A percentile compares a stretch with the other conserved stretches of the same genome.
Conservation (phyloP, 495 filamentous ascomycete species). For the Lophium mytilinum region DNA sequence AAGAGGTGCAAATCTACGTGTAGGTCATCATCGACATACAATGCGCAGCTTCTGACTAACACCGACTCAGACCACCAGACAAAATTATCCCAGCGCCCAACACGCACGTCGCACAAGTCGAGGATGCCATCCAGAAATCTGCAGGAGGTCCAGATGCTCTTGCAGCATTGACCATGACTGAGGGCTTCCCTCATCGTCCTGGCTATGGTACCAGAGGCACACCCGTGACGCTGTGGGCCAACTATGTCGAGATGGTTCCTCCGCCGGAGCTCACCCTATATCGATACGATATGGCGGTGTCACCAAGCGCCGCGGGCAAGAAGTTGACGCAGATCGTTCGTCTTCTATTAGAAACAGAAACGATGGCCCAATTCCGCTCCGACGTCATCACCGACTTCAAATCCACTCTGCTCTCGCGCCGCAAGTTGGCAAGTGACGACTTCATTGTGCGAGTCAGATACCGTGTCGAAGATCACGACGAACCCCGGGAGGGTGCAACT, state of each 20-base stretch:
- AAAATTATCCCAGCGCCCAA: slow-evolving; percentile 2
- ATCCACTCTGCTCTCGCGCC: slow-evolving; percentile 23
- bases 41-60: not conserved
- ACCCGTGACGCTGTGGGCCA: slow-evolving; percentile 33
- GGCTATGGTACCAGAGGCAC: slow-evolving; percentile 38
- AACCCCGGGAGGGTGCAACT: slow-evolving; percentile 1
- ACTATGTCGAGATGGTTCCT: slow-evolving; percentile 36
- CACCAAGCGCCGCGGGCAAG: slow-evolving; percentile 9
- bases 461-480: slow-evolving; percentile 9
- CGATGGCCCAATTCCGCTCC: slow-evolving; percentile 7
- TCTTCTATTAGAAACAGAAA: slow-evolving; percentile 11
- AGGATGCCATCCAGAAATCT: slow-evolving; percentile 6
- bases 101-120: slow-evolving; percentile 1
- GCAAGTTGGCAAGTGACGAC: slow-evolving; percentile 14
- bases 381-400: slow-evolving; percentile 28
- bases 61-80: not conserved
- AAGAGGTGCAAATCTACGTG: slow-evolving; percentile 3
- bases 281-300: slow-evolving; percentile 16
- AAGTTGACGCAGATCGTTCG: slow-evolving; percentile 14
- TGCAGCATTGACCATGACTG: slow-evolving; percentile 2
- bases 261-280: slow-evolving; percentile 3
- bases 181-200: slow-evolving; percentile 32
- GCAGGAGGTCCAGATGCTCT: slow-evolving; percentile 1
- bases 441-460: slow-evolving; percentile 8
- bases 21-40: slow-evolving; percentile 2